These are phyloP conservation scores for Auricularia auricula-judae DNA, from an alignment of 768 basidiomycete species.

Conservation along the genomic window DNA sequence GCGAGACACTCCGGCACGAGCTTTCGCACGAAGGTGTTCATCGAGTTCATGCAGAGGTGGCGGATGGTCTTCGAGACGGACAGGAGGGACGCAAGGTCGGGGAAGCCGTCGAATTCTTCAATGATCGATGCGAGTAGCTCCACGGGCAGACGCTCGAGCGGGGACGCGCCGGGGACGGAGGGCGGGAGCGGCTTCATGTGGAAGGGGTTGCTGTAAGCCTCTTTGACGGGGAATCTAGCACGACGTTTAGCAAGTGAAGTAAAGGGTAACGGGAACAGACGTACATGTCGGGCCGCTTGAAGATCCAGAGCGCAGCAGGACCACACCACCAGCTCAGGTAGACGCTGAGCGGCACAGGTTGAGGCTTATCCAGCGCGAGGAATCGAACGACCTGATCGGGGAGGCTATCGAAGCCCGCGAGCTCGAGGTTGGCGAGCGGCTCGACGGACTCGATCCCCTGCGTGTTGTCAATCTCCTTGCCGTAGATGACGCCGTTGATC, in stretches of 20 bases:
- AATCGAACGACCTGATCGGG: neutral
- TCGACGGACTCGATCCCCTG: neutral
- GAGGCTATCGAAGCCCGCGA: neutral
- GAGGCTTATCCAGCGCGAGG: neutral
- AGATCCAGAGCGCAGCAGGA: neutral
- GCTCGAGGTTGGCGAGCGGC: neutral
- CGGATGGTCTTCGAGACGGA: neutral
- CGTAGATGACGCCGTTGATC: neutral
- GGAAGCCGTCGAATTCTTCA: neutral
- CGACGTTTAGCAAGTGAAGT: neutral
- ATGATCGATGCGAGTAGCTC: neutral
- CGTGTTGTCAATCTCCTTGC: neutral
- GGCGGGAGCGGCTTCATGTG: neutral
- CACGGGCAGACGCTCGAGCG: neutral
- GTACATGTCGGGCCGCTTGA: neutral
- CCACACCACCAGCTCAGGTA: neutral
- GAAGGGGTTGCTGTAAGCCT: neutral
- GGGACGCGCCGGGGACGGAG: neutral
- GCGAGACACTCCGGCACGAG: neutral
- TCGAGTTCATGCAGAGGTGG: neutral
- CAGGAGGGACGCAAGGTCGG: neutral
- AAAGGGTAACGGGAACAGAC: neutral
- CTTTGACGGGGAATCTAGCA: neutral
- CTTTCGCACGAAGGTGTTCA: neutral
- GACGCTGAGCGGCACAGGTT: neutral